Conservation (phyloP, 306 rosid genomes). For the Castanea sativa region DNA sequence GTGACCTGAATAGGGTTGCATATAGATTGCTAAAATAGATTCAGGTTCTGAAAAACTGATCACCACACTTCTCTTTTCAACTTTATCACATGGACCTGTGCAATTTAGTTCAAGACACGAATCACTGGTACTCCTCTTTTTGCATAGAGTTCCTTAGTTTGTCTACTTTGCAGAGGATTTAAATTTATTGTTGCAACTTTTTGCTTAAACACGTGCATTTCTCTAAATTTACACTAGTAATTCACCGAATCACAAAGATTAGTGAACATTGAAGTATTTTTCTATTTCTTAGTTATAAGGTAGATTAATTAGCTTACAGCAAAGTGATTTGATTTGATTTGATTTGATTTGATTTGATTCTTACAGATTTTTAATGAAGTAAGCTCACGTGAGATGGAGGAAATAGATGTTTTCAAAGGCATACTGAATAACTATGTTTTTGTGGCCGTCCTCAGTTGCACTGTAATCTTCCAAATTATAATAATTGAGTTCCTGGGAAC, state of each 20-base stretch:
- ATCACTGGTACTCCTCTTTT: not conserved
- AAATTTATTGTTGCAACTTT: not conserved
- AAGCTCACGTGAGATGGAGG: constrained; percentile 98
- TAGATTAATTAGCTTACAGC: constrained; percentile 4
- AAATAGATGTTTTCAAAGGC: constrained; percentile 74
- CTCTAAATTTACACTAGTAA: not conserved
- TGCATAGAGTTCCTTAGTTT: not conserved
- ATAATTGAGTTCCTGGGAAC: constrained; percentile 85
- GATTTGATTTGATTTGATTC: constrained; percentile 12
- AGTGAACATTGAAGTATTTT: not conserved
- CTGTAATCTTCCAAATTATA: constrained; percentile 72
- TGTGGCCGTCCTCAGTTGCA: constrained; percentile 56
- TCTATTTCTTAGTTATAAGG: not conserved
- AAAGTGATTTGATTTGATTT: constrained; percentile 1
- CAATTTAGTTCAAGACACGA: no score
- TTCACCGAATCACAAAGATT: not conserved
- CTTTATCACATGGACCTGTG: no score
- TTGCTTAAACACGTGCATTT: not conserved
- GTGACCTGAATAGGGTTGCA: no score
- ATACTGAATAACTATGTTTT: constrained; percentile 76
- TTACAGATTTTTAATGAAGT: constrained; percentile 85
- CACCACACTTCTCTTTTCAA: no score
- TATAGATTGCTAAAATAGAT: no score
- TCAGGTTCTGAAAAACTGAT: no score
- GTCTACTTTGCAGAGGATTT: not conserved